Evolutionary conservation across 768 basidiomycete species (phyloP).

Genomic region (Tylopilus sp.): DNA sequence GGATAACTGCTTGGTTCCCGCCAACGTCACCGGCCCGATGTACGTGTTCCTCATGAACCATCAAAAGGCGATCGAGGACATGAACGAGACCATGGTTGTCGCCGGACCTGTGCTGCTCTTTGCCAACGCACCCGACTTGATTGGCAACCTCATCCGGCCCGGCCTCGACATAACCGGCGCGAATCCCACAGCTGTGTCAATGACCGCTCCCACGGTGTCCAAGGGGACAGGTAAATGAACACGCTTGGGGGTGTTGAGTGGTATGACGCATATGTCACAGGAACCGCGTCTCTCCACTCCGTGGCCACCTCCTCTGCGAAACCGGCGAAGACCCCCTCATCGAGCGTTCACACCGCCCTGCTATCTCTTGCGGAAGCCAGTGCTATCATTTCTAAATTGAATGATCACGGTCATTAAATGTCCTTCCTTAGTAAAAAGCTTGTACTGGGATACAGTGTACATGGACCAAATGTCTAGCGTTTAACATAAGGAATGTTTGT

Average conservation of each 20-base stretch:
- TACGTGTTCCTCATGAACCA: slow-evolving; percentile 67
- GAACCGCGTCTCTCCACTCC: slow-evolving; percentile 19
- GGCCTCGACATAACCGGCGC: not conserved
- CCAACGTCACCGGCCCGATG: slow-evolving; percentile 69
- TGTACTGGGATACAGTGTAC: slow-evolving; percentile 4
- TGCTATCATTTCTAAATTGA: slow-evolving; percentile 34
- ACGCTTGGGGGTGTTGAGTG: not conserved
- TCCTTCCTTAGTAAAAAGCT: not conserved
- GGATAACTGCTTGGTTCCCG: slow-evolving; percentile 47
- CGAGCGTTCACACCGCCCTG: slow-evolving; percentile 13
- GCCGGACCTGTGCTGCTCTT: slow-evolving; percentile 57
- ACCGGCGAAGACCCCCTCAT: not conserved
- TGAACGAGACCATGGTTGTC: slow-evolving; percentile 40
- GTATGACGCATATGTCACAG: not conserved
- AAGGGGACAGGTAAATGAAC: not conserved
- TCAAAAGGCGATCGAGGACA: slow-evolving; percentile 45
- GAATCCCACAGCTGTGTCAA: not conserved
- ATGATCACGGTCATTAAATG: not conserved
- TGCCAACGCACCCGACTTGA: slow-evolving; percentile 52
- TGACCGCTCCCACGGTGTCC: not conserved
- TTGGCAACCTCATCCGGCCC: slow-evolving; percentile 24
- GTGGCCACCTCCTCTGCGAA: slow-evolving; percentile 26
- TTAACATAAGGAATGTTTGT: slow-evolving; percentile 5
- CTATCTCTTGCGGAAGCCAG: slow-evolving; percentile 18
- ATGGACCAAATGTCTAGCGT: slow-evolving; percentile 3